Evolutionary conservation across 2,329 filamentous ascomycete genomes (phyloP).

Genomic region (Eutypella sp.): DNA sequence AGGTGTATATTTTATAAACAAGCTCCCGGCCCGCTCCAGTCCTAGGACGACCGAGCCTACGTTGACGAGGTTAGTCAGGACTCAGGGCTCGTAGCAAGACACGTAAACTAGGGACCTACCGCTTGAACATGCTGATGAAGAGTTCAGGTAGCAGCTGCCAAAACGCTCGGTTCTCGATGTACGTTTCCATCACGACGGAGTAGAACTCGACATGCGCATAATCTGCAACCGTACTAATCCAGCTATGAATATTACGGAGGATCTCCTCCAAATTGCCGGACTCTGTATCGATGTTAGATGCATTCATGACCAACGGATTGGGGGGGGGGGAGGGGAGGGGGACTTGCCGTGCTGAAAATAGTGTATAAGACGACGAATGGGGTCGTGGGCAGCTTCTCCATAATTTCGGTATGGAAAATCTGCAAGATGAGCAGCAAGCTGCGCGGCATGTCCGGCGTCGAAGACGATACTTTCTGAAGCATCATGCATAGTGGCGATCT

Average conservation of each 20-base stretch:
- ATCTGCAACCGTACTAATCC: constrained; percentile 45
- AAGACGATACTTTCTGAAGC: constrained; percentile 23
- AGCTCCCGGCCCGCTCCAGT: constrained; percentile 23
- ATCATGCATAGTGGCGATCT: constrained; percentile 25
- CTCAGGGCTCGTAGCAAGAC: neutral
- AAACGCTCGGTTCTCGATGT: constrained; percentile 40
- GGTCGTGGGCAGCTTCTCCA: constrained; percentile 21
- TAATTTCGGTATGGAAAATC: constrained; percentile 26
- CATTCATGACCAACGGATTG: constrained; percentile 6
- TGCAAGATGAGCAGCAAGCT: constrained; percentile 17
- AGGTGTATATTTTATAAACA: constrained; percentile 28
- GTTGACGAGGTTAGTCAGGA: constrained; percentile 7
- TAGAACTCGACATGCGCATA: constrained; percentile 32
- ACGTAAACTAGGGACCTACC: constrained; percentile 35
- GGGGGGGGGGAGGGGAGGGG: neutral
- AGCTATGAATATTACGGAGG: constrained; percentile 40
- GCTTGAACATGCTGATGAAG: constrained; percentile 36
- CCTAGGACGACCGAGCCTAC: constrained; percentile 20
- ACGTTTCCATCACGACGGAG: constrained; percentile 36
- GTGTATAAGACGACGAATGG: constrained; percentile 19
- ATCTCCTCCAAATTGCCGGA: constrained; percentile 38
- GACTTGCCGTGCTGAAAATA: constrained; percentile 25
- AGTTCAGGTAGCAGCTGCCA: constrained; percentile 51
- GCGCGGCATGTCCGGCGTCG: constrained; percentile 7
- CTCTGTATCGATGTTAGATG: constrained; percentile 33